These are phyloP conservation scores for Moesziomyces sp. DNA, from an alignment of 1,284 basidiomycete species.

Conservation along the genomic window DNA sequence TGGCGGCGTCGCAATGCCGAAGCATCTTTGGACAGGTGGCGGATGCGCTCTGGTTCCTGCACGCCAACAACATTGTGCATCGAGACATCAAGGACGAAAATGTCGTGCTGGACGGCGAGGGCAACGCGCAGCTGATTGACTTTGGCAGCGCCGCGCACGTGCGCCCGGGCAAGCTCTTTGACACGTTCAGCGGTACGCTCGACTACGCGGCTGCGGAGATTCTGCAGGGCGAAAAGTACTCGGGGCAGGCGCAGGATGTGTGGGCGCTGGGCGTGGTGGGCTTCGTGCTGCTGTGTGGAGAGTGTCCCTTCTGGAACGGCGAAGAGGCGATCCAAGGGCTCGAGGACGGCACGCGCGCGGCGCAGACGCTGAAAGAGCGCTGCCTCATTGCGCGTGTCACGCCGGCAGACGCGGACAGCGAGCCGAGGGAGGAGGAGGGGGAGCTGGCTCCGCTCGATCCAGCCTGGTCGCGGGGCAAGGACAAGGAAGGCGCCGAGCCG, in stretches of 20 bases:
- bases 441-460: constrained; percentile 32
- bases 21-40: constrained; percentile 92
- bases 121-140: constrained; percentile 87
- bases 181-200: constrained; percentile 90
- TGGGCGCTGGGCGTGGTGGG: constrained; percentile 99
- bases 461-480: constrained; percentile 32
- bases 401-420: constrained; percentile 25
- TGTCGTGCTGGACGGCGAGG: constrained; percentile 73
- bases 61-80: constrained; percentile 92
- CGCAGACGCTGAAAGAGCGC: constrained; percentile 52
- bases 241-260: constrained; percentile 95
- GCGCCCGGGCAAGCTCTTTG: constrained; percentile 91
- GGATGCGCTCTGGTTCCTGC: constrained; percentile 89
- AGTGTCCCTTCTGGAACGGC: constrained; percentile 81
- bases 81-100: constrained; percentile 99
- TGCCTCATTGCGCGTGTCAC: constrained; percentile 44
- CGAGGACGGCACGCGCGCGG: constrained; percentile 57
- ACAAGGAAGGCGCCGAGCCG: constrained; percentile 34
- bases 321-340: constrained; percentile 62
- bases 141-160: constrained; percentile 77
- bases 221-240: constrained; percentile 89
- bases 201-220: constrained; percentile 95
- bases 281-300: constrained; percentile 93
- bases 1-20: constrained; percentile 80
- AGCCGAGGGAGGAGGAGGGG: constrained; percentile 13